Conservation (phyloP, 2,329 filamentous ascomycete genomes). For the Periconia macrospinosa region DNA sequence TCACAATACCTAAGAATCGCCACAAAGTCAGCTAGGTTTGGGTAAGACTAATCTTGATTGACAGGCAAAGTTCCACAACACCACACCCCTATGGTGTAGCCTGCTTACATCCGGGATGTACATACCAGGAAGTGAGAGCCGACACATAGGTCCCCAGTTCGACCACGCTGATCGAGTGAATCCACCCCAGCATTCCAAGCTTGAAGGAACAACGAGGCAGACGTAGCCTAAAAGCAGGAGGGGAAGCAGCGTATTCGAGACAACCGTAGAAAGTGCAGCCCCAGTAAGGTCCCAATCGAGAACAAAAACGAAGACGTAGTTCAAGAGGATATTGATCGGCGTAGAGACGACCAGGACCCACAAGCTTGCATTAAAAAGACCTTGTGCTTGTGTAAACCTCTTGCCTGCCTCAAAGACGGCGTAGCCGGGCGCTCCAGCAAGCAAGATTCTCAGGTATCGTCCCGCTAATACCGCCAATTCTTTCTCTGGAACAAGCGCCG, state of each 20-base stretch:
- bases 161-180: slow-evolving; percentile 67
- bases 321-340: slow-evolving; percentile 53
- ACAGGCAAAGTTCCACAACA: no score
- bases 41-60: no score
- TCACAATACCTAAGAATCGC: slow-evolving; percentile 61
- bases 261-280: slow-evolving; percentile 54
- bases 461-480: slow-evolving; percentile 54
- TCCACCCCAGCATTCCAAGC: slow-evolving; percentile 67
- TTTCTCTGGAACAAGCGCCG: slow-evolving; percentile 51
- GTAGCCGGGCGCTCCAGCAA: slow-evolving; percentile 57
- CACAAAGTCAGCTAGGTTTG: no score
- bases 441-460: slow-evolving; percentile 51
- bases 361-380: slow-evolving; percentile 55
- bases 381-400: slow-evolving; percentile 59
- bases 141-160: slow-evolving; percentile 84
- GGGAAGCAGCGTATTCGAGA: slow-evolving; percentile 54
- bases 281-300: slow-evolving; percentile 53
- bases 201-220: slow-evolving; percentile 42
- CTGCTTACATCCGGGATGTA: no score
- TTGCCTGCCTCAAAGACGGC: slow-evolving; percentile 59
- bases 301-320: slow-evolving; percentile 52
- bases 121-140: slow-evolving; percentile 77
- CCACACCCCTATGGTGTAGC: no score
- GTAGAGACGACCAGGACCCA: slow-evolving; percentile 52
- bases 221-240: slow-evolving; percentile 52